Base-by-base conservation (phyloP, 2,329 filamentous ascomycete species). In the Paraconiothyrium sp. region DNA sequence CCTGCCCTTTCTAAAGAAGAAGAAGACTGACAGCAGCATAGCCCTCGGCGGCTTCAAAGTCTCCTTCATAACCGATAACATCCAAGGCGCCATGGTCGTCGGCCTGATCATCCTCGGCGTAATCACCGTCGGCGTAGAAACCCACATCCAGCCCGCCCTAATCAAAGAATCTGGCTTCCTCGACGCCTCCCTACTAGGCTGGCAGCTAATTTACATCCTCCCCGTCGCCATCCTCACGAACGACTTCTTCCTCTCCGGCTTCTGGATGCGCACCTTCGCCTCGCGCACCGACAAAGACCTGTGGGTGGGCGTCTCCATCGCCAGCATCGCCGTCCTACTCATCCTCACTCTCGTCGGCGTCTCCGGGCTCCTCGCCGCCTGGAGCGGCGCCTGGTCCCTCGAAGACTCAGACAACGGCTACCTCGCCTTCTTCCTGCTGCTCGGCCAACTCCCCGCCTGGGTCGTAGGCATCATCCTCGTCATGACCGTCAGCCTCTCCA, bases 151-250 rank as follows among this genome's bases (percentile, higher is more conserved):
- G 72, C 86, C 83, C 34, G 85, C 84, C 41, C 83, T 92, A 13
- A 88, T 95, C 69, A 86, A 87, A 1, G 80, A 86, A 5, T 93
- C 91, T 0, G 88, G 88, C 9, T 85, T 92, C 30, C 86, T 90
- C n/a, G 83, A 92, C 48, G 70, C 89, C 5, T 91, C 81, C 59
- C 84, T 93, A 2, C 84, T 95, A 1, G 92, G 92, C 58, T 95
- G 92, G 91, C 92, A 95, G 78, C 86, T 95, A 14, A 82, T 95
- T 39, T 95, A 94, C 80, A 94, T 95, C 67, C 84, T 95, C 1
- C 91, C 92, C 0, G 86, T 95, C 6, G 92, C 92, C 48, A 86
- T 95, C 66, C 75, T 94, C 59, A 94, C 92, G 61, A 95, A 94
- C 80, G 89, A 94, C 82, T 94, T 95, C 83, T 95, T 95, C 82